Percentiles rank a stretch among this genome's conserved stretches.
Evolutionary conservation across 176 grass and related monocot species (phyloP).

Genomic region (Pontederia crassipes): DNA sequence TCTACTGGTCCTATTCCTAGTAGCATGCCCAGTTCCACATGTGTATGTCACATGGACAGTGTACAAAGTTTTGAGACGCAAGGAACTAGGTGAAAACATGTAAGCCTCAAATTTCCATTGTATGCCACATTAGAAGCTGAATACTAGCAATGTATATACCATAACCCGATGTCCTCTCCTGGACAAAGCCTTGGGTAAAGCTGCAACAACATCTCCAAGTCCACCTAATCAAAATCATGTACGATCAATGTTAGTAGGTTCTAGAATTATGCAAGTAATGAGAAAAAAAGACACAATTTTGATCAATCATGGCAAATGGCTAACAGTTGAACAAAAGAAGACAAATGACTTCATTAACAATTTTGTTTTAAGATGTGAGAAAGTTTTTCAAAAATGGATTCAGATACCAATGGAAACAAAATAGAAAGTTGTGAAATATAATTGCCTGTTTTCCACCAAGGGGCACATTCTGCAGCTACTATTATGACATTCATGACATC

Average conservation of each 20-base stretch:
- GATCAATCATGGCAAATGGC: background rate
- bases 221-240: constrained; percentile 48
- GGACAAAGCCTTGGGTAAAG: constrained; percentile 83
- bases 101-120: background rate
- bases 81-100: too few species aligned
- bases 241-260: constrained; percentile 13
- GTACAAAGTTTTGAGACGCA: too few species aligned
- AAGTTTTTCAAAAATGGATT: background rate
- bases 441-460: constrained; percentile 99
- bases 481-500: constrained; percentile 83
- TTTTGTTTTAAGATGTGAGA: background rate
- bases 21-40: too few species aligned
- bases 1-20: too few species aligned
- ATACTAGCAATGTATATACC: constrained; percentile 36
- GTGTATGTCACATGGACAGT: too few species aligned
- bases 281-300: background rate
- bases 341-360: background rate
- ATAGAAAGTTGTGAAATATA: background rate
- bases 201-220: constrained; percentile 97
- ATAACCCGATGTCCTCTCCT: constrained; percentile 95
- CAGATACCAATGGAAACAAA: background rate
- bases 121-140: background rate
- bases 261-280: constrained; percentile 11
- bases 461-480: constrained; percentile 85
- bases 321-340: background rate